Percentiles rank a stretch among this genome's conserved stretches.
These are phyloP conservation scores for Apiospora marii DNA, from an alignment of 2,329 filamentous ascomycete genomes.

Conservation along the genomic window DNA sequence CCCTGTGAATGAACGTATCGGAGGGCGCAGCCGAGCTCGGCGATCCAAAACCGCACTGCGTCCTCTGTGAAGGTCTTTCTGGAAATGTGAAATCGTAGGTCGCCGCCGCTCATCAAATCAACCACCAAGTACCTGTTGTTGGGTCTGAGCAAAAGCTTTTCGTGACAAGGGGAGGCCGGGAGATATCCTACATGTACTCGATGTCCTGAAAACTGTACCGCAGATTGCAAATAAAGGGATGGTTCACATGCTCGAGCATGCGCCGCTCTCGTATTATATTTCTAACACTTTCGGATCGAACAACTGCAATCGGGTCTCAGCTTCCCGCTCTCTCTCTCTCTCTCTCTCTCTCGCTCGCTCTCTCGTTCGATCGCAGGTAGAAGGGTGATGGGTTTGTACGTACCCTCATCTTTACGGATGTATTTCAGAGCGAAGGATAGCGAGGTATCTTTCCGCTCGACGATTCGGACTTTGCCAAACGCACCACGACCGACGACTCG, in stretches of 20 bases:
- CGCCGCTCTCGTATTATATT: constrained; percentile 97
- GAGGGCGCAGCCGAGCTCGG: constrained; percentile 90
- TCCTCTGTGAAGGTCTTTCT: constrained; percentile 98
- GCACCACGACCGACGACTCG: constrained; percentile 97
- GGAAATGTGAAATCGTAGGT: constrained; percentile 96
- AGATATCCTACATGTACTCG: constrained; percentile 84
- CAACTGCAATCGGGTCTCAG: constrained; percentile 64
- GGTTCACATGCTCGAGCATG: constrained; percentile 98
- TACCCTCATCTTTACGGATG: constrained; percentile 98
- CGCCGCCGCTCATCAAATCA: constrained; percentile 97
- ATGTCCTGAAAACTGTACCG: constrained; percentile 99
- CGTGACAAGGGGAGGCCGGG: background rate
- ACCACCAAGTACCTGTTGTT: constrained; percentile 93
- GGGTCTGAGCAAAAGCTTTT: constrained; percentile 5
- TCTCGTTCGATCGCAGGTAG: constrained; percentile 9
- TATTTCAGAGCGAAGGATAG: constrained; percentile 97
- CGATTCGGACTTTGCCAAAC: constrained; percentile 98
- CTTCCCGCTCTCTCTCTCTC: background rate
- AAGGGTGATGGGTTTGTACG: constrained; percentile 40
- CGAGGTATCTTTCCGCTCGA: constrained; percentile 94
- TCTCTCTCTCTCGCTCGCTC: background rate
- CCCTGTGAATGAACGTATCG: constrained; percentile 85
- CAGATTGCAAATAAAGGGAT: constrained; percentile 97
- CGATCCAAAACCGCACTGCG: constrained; percentile 95
- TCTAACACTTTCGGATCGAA: constrained; percentile 95